Base-by-base conservation (phyloP, 192 early-diverging fungal species). In the Podila minutissima region DNA sequence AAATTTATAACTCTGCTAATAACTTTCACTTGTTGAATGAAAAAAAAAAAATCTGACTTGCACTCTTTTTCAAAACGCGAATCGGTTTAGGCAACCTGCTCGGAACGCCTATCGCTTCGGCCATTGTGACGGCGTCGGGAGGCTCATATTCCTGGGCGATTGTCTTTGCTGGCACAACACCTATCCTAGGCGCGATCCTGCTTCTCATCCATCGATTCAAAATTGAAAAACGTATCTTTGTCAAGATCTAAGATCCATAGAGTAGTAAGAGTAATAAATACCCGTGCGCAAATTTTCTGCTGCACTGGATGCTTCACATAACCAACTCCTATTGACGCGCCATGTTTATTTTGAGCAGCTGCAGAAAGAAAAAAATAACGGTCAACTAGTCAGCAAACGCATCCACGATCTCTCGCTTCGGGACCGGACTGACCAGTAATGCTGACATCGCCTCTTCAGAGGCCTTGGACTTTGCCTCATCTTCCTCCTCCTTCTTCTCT, bases 101-200 rank as follows among this genome's bases (percentile, higher is more conserved):
- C 31, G 85, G 82, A 53, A 74, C 76, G 11, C 85, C 85, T 5
- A 75, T 86, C n/a, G 76, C 77, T 2, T 78, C 82, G 13, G 72
- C 71, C 5, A 65, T 82, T 31, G 72, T 83, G n/a, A 62, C 67
- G 22, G 74, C 74, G 0, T 76, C 74, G n/a, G 68, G 63, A 7
- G 74, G 74, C n/a, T 59, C 62, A 17, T 76, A 76, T 22, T 65
- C 51, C 9, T 69, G 68, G 68, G 68, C 67, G 22, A 67, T 68
- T 26, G 68, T 63, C 4, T 71, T 76, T 71, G 68, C 74, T n/a
- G 74, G 74, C 7, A 46, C 20, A 6, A 17, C 37, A 1, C 67
- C 74, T 6, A 59, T 76, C 15, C 3, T 71, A 4, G 68, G 59
- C 17, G 68, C 74, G 0, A 7, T 22, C 1, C 17, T 76, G 32